Base-by-base conservation (phyloP, 495 filamentous ascomycete genomes). In the Polyplosphaeria fusca region DNA sequence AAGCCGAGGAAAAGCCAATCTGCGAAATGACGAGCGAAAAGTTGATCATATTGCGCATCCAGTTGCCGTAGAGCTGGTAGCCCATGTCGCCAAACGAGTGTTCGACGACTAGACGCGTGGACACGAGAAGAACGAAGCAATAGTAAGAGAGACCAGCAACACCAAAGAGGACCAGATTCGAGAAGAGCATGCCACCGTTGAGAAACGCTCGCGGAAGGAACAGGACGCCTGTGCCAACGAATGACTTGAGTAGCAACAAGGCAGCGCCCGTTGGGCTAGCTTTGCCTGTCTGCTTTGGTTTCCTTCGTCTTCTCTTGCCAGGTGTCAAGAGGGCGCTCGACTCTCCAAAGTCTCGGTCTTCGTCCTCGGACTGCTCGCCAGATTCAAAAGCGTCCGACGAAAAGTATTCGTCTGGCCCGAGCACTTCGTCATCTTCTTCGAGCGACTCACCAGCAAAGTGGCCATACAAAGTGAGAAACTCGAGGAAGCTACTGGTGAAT, bases 131-230 rank as follows among this genome's bases (percentile, higher is more conserved):
- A 13, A 97, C 88, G 71, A 98, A 98, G 72, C 89, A 95, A 74
- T 96, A 96, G 71, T 93, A 97, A 66, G 88, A 94, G 48, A 98
- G 72, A 2, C 80, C 68, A 1, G 93, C 91, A 19, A 96, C 88
- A 52, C 78, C 81, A 16, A 98, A 75, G 13, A 98, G 78, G 27
- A 97, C 89, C 48, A 95, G 53, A 68, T 89, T 94, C 68, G 89
- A 95, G 73, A 98, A 98, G 37, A 97, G 73, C 89, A 98, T 96
- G 50, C 93, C 93, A 43, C 93, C 93, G 63, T 97, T 98, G 41
- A 95, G 79, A 71, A 91, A 89, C 13, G 93, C 93, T 57, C 89
- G 84, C 0, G 93, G 93, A 3, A 98, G 76, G 75, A 98, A 98
- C 26, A 98, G 74, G n/a, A 98, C 93, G 27, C 93, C 93, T 1